A percentile compares a stretch with the other conserved stretches of the same genome.
These are phyloP conservation scores for Pseudomonodictys pantanalensis DNA, from an alignment of 495 filamentous ascomycete species.

Conservation along the genomic window DNA sequence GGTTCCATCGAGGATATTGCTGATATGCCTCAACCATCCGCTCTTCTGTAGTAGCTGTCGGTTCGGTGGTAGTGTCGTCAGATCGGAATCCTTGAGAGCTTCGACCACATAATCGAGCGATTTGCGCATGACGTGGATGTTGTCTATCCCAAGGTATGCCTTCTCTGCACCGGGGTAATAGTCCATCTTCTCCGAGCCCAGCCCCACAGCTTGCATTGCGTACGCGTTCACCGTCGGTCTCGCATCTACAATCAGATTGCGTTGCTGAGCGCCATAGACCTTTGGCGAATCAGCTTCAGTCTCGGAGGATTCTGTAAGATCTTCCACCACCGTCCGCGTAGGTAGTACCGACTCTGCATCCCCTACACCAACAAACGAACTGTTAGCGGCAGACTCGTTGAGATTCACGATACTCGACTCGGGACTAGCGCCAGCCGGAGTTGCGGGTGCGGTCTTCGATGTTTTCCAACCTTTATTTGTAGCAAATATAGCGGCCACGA, in stretches of 20 bases:
- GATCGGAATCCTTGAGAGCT: slow-evolving; percentile 86
- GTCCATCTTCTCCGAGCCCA: slow-evolving; percentile 97
- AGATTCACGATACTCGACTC: slow-evolving; percentile 28
- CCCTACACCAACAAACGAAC: slow-evolving; percentile 40
- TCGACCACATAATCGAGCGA: slow-evolving; percentile 87
- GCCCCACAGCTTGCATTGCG: slow-evolving; percentile 91
- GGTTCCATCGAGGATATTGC: slow-evolving; percentile 77
- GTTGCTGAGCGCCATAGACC: slow-evolving; percentile 89
- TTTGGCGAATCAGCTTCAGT: slow-evolving; percentile 42
- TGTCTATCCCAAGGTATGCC: slow-evolving; percentile 95
- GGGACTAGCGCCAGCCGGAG: slow-evolving; percentile 24
- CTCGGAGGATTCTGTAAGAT: slow-evolving; percentile 60
- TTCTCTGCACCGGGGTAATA: slow-evolving; percentile 92
- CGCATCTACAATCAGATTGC: slow-evolving; percentile 95
- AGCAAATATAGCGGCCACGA: slow-evolving; percentile 91
- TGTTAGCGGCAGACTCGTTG: slow-evolving; percentile 26
- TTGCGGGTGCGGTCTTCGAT: slow-evolving; percentile 43
- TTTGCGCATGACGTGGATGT: slow-evolving; percentile 97
- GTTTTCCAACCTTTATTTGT: slow-evolving; percentile 46
- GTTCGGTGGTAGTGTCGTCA: slow-evolving; percentile 80
- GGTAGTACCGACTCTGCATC: slow-evolving; percentile 54
- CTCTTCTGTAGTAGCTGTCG: slow-evolving; percentile 78
- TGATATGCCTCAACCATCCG: slow-evolving; percentile 90
- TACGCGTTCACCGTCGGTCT: slow-evolving; percentile 92
- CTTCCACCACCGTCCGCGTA: slow-evolving; percentile 51